Conservation (phyloP, 1,284 basidiomycete species). For the Dichomitus squalens region DNA sequence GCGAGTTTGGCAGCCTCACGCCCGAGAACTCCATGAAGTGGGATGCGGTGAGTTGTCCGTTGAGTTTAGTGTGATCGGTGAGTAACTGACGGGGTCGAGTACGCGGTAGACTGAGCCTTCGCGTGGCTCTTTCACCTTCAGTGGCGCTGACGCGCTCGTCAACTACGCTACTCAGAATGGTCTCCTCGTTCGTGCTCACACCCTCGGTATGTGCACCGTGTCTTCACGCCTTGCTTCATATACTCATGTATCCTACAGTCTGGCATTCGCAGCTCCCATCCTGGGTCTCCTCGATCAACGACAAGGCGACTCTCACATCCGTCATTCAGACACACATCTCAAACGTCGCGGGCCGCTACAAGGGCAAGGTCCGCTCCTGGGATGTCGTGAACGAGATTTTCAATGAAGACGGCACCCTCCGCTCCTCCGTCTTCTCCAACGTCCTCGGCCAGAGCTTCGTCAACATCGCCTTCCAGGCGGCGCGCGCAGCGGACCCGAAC, state of each 20-base stretch:
- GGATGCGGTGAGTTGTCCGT: slow-evolving; percentile 30
- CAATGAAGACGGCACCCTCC: slow-evolving; percentile 41
- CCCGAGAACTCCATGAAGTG: slow-evolving; percentile 44
- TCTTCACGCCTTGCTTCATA: too few relatives aligned
- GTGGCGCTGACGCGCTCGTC: slow-evolving; percentile 44
- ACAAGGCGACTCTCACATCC: slow-evolving; percentile 32
- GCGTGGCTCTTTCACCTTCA: slow-evolving; percentile 41
- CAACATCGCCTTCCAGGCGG: slow-evolving; percentile 38
- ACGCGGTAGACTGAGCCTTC: slow-evolving; percentile 14
- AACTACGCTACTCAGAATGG: slow-evolving; percentile 49
- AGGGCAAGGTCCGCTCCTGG: slow-evolving; percentile 40
- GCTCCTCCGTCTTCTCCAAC: slow-evolving; percentile 38
- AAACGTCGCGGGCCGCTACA: slow-evolving; percentile 40
- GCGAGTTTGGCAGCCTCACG: slow-evolving; percentile 39
- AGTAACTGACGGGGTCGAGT: neutral
- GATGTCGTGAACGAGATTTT: slow-evolving; percentile 38
- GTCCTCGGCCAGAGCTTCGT: slow-evolving; percentile 39
- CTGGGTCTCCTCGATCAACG: slow-evolving; percentile 40
- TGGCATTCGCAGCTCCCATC: slow-evolving; percentile 53
- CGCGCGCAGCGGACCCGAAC: slow-evolving; percentile 38
- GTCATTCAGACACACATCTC: slow-evolving; percentile 40
- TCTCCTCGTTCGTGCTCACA: slow-evolving; percentile 50
- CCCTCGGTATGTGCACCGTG: slow-evolving; percentile 32
- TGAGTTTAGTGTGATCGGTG: neutral
- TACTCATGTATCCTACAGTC: slow-evolving; percentile 30